phyloP scores from a whole-genome alignment of 2,329 filamentous ascomycete species.

The Cladophialophora yegresii region DNA sequence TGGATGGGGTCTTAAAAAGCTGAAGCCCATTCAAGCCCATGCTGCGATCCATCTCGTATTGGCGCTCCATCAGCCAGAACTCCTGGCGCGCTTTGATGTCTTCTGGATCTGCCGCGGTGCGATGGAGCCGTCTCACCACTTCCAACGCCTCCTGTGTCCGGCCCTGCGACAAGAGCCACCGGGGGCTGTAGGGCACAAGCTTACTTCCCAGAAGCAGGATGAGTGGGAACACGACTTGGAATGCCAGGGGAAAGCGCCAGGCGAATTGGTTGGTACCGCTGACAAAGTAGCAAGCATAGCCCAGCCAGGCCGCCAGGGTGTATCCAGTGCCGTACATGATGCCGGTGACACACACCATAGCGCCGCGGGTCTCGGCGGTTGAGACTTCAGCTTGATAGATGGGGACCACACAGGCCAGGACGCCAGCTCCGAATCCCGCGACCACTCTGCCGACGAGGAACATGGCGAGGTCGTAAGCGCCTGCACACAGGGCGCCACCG shows the following conservation, averaged over 20 bases:
- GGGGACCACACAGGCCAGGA: conserved; percentile 39
- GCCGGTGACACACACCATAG: conserved; percentile 33
- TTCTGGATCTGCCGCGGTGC: conserved; percentile 40
- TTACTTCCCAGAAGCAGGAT: conserved; percentile 38
- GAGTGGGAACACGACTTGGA: conserved; percentile 41
- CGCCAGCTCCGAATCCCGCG: conserved; percentile 55
- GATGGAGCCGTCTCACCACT: conserved; percentile 42
- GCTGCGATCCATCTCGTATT: conserved; percentile 45
- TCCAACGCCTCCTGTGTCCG: conserved; percentile 42
- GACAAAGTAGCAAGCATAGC: conserved; percentile 45
- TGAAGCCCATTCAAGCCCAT: conserved; percentile 45
- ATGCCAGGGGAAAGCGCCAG: conserved; percentile 42
- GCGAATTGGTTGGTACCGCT: conserved; percentile 43
- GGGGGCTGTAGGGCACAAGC: conserved; percentile 41
- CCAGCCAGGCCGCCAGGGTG: conserved; percentile 33
- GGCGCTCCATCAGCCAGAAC: conserved; percentile 50
- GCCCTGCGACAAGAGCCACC: conserved; percentile 45
- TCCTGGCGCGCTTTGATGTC: conserved; percentile 45
- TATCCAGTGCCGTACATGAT: conserved; percentile 33
- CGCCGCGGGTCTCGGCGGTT: conserved; percentile 30
- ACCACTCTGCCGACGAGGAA: conserved; percentile 31
- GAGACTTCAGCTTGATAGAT: conserved; percentile 35
- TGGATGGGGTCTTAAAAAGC: conserved; percentile 47
- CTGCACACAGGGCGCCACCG: conserved; percentile 43
- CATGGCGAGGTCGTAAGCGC: conserved; percentile 43